Conservation (phyloP, 2,329 filamentous ascomycete species). For the Berkeleyomyces basicola region DNA sequence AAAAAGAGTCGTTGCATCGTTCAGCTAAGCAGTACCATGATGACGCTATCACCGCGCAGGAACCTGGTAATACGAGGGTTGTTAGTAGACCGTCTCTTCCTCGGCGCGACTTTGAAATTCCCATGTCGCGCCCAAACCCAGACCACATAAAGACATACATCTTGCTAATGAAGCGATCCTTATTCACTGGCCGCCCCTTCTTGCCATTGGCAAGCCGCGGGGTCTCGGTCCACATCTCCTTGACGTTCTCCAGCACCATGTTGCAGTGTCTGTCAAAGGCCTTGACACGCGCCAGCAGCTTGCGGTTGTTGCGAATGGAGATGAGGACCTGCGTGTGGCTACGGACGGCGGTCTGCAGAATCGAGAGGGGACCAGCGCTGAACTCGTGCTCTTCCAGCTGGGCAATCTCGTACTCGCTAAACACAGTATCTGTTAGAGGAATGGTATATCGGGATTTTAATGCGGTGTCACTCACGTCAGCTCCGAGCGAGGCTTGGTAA, state of each 20-base stretch:
- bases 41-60: constrained; percentile 72
- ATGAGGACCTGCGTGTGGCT: constrained; percentile 93
- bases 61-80: constrained; percentile 39
- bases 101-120: no score
- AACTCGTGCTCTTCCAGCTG: constrained; percentile 46
- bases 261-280: constrained; percentile 98
- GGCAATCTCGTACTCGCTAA: constrained; percentile 77
- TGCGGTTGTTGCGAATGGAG: constrained; percentile 95
- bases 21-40: constrained; percentile 67
- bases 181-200: constrained; percentile 83
- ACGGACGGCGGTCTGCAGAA: constrained; percentile 91
- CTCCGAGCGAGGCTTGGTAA: constrained; percentile 75
- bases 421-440: constrained; percentile 9
- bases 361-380: constrained; percentile 47
- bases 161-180: constrained; percentile 96
- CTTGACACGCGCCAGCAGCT: constrained; percentile 91
- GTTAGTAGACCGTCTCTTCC: background rate
- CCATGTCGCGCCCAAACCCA: no score
- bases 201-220: constrained; percentile 68
- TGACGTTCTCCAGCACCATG: constrained; percentile 90
- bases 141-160: constrained; percentile 42
- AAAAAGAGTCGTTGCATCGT: constrained; percentile 2
- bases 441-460: background rate
- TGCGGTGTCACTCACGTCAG: constrained; percentile 53
- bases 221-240: constrained; percentile 98